Evolutionary conservation across 2,329 filamentous ascomycete genomes (phyloP), one percentile per base, ranked within the genome.

Genomic region (Emmonsiellopsis sp.): DNA sequence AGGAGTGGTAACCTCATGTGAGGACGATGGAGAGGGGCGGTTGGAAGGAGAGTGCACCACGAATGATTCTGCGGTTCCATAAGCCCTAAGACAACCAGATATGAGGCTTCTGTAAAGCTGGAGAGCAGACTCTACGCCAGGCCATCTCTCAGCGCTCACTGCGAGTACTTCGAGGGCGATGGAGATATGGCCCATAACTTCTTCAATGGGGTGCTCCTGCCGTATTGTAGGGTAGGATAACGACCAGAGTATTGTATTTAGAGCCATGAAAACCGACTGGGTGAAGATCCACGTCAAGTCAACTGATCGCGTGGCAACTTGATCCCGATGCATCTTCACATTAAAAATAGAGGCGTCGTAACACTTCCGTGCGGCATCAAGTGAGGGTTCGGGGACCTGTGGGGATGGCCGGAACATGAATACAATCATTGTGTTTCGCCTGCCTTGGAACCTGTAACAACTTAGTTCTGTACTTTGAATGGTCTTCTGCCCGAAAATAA

Each of bases 221-320:
- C 93, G 85, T 26, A 97, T 84, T 59, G 92, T 86, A 3, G 85
- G 79, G 64, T 95, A 96, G 1, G 91, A 95, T 7, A 95, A 79
- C 1, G 87, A 83, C 93, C 93, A 98, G 0, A 98, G 79, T 49
- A 96, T 80, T 5, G 89, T 91, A 65, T 95, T 96, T 54, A 97
- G 79, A 4, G 88, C 84, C 83, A 94, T 93, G 73, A 94, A 96
- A 41, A 97, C 79, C 16, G 86, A 84, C 55, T 95, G 80, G 1
- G 95, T 82, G 64, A 95, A 95, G 43, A 95, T 85, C 92, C 92
- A 97, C 0, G 91, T 96, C 56, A 96, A 78, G 65, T 96, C 92
- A 9, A 93, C 82, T 20, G 83, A 84, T 11, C 81, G 79, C 13
- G 80, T 83, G 59, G 85, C 81, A 64, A 95, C 86, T 68, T 95